Base-by-base conservation (phyloP, 768 basidiomycete species). In the Lactarius indigo region DNA sequence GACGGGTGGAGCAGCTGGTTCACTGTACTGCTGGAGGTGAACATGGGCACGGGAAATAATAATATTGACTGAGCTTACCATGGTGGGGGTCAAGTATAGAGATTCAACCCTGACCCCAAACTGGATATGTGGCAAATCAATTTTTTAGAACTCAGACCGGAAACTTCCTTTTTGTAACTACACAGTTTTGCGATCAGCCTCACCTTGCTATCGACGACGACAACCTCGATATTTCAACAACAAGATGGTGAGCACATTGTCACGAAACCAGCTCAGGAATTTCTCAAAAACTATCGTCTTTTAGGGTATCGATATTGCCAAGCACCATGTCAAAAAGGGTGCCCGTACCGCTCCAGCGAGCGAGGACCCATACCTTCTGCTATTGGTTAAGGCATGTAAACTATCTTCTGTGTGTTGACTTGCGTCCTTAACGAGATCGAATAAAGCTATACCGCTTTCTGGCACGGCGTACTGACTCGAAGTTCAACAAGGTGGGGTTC, bases 291-390 rank as follows among this genome's bases (percentile, higher is more conserved):
- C 26, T 23, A 33, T 28, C 68, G 66, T 9, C 64, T 56, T 44
- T 17, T 77, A 93, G 95, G 95, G 94, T 89, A 96, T 97, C 81
- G 95, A 97, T 82, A 87, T 98, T 81, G 84, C 85, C 79, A 82
- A 84, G 80, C 96, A 98, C 85, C 96, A 99, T 88, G 96, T 97
- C 88, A 96, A 92, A 89, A 98, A 97, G 87, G 88, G 95, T 73
- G 82, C 87, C 76, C 89, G 97, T 71, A 91, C 91, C 73, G 93
- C 93, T 70, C 97, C 97, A 78, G 93, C 92, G 85, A 96, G 94
- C 79, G 94, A 98, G 91, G 97, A 99, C 81, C 96, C 96, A 20
- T 98, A 99, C 83, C 87, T 99, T 74, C 88, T 97, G 74, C 86
- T 98, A 75, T 89, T 99, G 69, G 97, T 98, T 81, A 98, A 98